Conservation (phyloP, 257 asterid species). For the Primulina huaijiensis region DNA sequence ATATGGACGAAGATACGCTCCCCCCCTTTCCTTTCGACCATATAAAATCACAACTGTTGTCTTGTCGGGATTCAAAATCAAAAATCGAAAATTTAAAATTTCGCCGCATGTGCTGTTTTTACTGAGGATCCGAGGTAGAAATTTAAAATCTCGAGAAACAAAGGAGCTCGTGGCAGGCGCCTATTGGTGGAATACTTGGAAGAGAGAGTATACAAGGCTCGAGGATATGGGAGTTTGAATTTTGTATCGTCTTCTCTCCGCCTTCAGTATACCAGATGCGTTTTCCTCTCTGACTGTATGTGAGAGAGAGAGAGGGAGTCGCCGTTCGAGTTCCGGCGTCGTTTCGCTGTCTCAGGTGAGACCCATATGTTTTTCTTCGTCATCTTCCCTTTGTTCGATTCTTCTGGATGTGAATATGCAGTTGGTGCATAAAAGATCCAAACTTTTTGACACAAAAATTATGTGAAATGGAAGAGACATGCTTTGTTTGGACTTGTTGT, state of each 20-base stretch:
- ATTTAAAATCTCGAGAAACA: background rate
- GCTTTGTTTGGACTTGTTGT: background rate
- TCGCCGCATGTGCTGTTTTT: background rate
- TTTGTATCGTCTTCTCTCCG: background rate
- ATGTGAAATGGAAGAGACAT: background rate
- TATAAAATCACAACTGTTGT: too few species aligned
- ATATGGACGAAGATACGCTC: conserved; percentile 30
- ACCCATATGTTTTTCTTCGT: background rate
- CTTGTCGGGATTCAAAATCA: background rate
- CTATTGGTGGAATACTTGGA: background rate
- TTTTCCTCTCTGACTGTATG: background rate
- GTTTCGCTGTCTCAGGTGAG: background rate
- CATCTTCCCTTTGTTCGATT: background rate
- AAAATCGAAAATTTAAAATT: background rate
- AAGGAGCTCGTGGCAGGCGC: background rate
- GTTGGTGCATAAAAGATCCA: background rate
- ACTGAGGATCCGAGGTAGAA: background rate
- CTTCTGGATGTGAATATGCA: background rate
- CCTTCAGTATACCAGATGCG: background rate
- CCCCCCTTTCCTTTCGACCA: conserved; percentile 2
- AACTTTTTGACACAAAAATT: background rate
- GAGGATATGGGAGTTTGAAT: conserved; percentile 6
- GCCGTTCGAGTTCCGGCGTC: background rate
- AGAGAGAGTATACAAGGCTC: background rate
- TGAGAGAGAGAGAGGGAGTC: background rate